Evolutionary conservation across 116 monocot genomes (phyloP).

Genomic region (Papilionanthe hybrid): DNA sequence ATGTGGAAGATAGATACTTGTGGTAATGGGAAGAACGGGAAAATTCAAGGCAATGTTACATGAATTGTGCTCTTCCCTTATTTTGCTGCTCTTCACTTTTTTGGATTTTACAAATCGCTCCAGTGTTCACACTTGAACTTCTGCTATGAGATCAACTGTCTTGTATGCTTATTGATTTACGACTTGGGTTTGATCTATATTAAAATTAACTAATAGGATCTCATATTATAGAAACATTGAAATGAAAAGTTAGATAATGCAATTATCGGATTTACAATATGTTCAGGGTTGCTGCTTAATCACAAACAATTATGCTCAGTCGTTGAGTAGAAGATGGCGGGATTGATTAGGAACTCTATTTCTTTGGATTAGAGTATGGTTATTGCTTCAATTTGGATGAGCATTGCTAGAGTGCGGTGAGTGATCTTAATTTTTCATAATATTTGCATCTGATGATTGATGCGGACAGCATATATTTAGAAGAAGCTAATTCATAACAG

Average conservation of each 20-base stretch:
- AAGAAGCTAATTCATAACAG: too few relatives aligned
- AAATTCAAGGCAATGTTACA: too few relatives aligned
- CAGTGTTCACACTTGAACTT: background rate
- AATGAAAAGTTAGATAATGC: background rate
- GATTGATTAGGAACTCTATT: background rate
- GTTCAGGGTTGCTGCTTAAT: background rate
- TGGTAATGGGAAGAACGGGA: too few relatives aligned
- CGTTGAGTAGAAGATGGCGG: background rate
- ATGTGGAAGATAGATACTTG: too few relatives aligned
- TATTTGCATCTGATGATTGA: background rate
- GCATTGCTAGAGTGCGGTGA: background rate
- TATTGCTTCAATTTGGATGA: background rate
- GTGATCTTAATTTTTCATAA: background rate
- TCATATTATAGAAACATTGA: background rate
- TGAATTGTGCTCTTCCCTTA: background rate
- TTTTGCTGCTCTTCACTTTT: background rate
- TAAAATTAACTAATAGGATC: background rate
- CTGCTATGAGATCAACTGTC: background rate
- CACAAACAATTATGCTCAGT: background rate
- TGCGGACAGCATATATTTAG: too few relatives aligned
- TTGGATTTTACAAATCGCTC: background rate
- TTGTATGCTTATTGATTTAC: background rate
- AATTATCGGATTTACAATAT: background rate
- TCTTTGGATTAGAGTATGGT: background rate
- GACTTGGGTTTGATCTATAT: background rate